phyloP scores from a whole-genome alignment of 2,329 filamentous ascomycete genomes.

The Colletotrichum euphorbiae region DNA sequence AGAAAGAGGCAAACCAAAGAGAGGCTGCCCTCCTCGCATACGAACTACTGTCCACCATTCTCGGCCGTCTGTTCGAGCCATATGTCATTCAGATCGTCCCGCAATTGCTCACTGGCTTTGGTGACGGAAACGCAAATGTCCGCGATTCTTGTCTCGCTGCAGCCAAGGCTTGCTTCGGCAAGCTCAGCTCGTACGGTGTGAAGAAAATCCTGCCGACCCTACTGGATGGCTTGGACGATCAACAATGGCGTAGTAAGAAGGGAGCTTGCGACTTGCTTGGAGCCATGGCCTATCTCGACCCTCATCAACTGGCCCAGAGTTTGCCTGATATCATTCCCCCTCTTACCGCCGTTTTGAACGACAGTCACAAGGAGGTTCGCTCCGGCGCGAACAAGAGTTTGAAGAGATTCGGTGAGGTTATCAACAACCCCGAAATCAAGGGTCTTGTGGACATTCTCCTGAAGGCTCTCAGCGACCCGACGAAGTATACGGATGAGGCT shows the following conservation, averaged over 20 bases:
- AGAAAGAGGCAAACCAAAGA: conserved; percentile 89
- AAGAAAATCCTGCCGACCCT: conserved; percentile 94
- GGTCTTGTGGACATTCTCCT: conserved; percentile 89
- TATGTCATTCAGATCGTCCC: conserved; percentile 97
- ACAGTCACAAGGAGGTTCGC: conserved; percentile 98
- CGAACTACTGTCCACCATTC: conserved; percentile 86
- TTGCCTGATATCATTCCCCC: conserved; percentile 97
- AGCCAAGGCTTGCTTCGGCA: conserved; percentile 93
- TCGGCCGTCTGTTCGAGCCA: conserved; percentile 92
- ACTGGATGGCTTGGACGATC: conserved; percentile 90
- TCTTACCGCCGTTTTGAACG: conserved; percentile 91
- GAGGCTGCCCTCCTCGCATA: conserved; percentile 91
- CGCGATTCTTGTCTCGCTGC: conserved; percentile 93
- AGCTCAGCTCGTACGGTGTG: conserved; percentile 93
- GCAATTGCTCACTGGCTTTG: conserved; percentile 88
- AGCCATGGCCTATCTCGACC: conserved; percentile 98
- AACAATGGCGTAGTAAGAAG: conserved; percentile 98
- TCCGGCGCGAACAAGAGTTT: conserved; percentile 92
- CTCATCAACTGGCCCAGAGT: conserved; percentile 91
- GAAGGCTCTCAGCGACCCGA: conserved; percentile 96
- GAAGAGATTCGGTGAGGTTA: conserved; percentile 98
- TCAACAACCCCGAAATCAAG: conserved; percentile 97
- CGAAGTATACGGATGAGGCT: conserved; percentile 95
- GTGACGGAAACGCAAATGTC: conserved; percentile 88
- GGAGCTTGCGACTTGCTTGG: conserved; percentile 96